These are phyloP conservation scores for Toxicodendron radicans DNA, from an alignment of 345 rosid genomes.

Conservation along the genomic window DNA sequence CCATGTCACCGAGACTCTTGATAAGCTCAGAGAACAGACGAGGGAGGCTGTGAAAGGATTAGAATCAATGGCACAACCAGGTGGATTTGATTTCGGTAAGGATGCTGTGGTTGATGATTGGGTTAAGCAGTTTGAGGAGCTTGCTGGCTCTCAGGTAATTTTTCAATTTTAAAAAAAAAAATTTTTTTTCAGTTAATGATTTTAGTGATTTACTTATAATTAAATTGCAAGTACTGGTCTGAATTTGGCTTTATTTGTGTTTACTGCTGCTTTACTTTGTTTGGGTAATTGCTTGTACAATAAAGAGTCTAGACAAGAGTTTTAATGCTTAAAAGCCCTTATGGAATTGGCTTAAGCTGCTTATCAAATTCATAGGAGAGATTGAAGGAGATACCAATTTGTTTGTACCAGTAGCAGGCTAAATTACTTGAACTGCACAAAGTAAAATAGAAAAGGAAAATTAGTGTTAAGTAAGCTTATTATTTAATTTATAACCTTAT, in stretches of 20 bases:
- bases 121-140: slow-evolving; percentile 97
- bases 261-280: background rate
- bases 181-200: background rate
- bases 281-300: background rate
- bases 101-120: slow-evolving; percentile 90
- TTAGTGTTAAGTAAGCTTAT: background rate
- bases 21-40: slow-evolving; percentile 80
- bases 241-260: background rate
- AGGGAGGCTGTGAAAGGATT: slow-evolving; percentile 82
- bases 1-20: slow-evolving; percentile 83
- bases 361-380: background rate
- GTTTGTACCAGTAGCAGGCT: background rate
- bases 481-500: background rate
- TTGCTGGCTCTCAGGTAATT: slow-evolving; percentile 76
- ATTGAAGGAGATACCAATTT: background rate
- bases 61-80: slow-evolving; percentile 61
- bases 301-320: background rate
- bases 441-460: background rate
- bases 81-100: slow-evolving; percentile 43
- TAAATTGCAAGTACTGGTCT: too few relatives aligned
- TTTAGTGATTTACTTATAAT: background rate
- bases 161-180: too few relatives aligned
- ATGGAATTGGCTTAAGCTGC: background rate
- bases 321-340: background rate
- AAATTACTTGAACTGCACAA: background rate